Evolutionary conservation across 768 basidiomycete species (phyloP), one percentile per base, ranked within the genome.

Genomic region (Dentipellis fragilis): DNA sequence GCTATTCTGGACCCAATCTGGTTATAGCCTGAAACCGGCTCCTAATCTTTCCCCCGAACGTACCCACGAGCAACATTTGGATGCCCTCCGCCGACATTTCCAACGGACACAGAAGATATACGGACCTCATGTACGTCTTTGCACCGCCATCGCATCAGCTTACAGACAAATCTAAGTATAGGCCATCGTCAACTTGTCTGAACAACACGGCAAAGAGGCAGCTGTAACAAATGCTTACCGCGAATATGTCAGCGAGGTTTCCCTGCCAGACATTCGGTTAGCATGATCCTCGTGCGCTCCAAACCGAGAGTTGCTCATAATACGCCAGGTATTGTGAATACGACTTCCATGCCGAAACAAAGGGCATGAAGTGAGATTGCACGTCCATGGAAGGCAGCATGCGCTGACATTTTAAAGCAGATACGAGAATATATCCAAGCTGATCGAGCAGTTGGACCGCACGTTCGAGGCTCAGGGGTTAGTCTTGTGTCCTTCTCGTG

Each of bases 341-440:
- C 64, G 95, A 97, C 67, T 98, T 97, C 68, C 95, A 97, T 69
- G 78, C 74, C 3, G 92, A 96, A 68, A 95, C 93, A 10, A 86
- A 81, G 65, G 94, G 95, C 19, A 96, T 98, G 95, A 91, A 89
- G 87, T 91, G 58, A 54, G 79, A 69, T 49, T 16, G 52, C 23
- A 37, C 10, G 3, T 38, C 39, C 35, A 54, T 57, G 29, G 56
- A 46, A 52, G 42, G 56, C 55, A 58, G 57, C 56, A 51, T 51
- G 10, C 14, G 22, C 49, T 57, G 49, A 48, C 40, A 22, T 51
- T 34, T 42, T 51, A 42, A 21, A 6, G 16, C 50, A 87, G 88
- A 68, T 93, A 95, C 64, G 93, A 95, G 72, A 92, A 95, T 55
- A 91, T 96, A 49, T 81, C 83, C 14, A 87, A 84, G 59, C 76